phyloP scores from a whole-genome alignment of 164 flowering plant genomes.

The Cinnamomum micranthum region DNA sequence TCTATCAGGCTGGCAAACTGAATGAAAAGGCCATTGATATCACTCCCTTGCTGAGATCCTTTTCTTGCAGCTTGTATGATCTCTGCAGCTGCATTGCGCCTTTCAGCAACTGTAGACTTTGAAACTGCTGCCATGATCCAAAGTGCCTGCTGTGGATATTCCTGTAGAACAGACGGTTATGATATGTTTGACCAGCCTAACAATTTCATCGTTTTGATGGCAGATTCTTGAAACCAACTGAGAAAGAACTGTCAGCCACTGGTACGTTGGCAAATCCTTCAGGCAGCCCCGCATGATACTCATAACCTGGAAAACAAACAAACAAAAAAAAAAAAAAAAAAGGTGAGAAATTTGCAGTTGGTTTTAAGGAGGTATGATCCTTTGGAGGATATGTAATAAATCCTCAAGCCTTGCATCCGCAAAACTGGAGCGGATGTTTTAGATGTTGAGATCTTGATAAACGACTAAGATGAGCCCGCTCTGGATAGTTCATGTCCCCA shows the following conservation, averaged over 20 bases:
- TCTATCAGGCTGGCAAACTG: conserved; percentile 85
- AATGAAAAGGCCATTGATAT: conserved; percentile 55
- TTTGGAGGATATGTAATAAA: neutral
- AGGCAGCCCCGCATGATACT: conserved; percentile 90
- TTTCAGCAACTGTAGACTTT: conserved; percentile 87
- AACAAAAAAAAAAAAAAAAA: neutral
- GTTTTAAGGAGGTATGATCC: neutral
- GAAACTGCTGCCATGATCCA: conserved; percentile 99
- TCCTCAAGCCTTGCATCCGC: no score
- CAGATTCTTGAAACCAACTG: conserved; percentile 98
- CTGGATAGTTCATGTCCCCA: neutral
- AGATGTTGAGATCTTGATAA: neutral
- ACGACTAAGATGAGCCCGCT: neutral
- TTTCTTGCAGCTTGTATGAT: conserved; percentile 86
- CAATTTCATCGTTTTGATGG: conserved; percentile 93
- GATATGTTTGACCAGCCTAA: conserved; percentile 75
- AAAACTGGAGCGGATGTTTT: no score
- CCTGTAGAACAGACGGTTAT: conserved; percentile 80
- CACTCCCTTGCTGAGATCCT: conserved; percentile 55
- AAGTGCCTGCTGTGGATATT: conserved; percentile 92
- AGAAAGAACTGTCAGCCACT: conserved; percentile 91
- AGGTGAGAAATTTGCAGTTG: neutral
- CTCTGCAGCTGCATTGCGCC: conserved; percentile 94
- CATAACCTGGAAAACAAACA: conserved; percentile 50
- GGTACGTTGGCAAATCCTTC: conserved; percentile 92